A percentile compares a stretch with the other conserved stretches of the same genome.
These are phyloP conservation scores for Hypoxylon lienhwacheense DNA, from an alignment of 495 filamentous ascomycete species.

Conservation along the genomic window DNA sequence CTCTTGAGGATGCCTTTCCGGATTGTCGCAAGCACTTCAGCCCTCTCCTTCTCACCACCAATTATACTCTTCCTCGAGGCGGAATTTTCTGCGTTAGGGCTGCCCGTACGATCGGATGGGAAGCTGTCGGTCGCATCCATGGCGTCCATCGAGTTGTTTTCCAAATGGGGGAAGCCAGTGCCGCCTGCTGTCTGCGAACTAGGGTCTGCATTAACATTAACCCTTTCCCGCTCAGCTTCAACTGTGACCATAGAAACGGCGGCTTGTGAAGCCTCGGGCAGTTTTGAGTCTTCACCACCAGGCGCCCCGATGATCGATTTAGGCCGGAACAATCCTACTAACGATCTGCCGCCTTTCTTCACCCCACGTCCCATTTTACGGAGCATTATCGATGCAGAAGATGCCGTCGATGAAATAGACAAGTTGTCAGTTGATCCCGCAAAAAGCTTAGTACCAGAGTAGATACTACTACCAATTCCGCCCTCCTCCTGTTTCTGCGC, in stretches of 20 bases:
- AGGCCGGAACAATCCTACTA: conserved; percentile 93
- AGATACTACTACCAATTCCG: conserved; percentile 91
- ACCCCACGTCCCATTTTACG: conserved; percentile 98
- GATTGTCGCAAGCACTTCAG: conserved; percentile 85
- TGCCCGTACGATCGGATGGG: conserved; percentile 54
- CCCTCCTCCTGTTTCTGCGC: conserved; percentile 86
- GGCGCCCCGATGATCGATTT: conserved; percentile 85
- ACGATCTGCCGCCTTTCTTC: conserved; percentile 86
- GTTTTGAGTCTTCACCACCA: conserved; percentile 64
- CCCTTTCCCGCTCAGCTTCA: conserved; percentile 85
- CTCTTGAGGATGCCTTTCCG: conserved; percentile 95
- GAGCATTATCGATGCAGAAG: conserved; percentile 98
- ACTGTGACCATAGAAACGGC: conserved; percentile 93
- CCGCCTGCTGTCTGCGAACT: conserved; percentile 69
- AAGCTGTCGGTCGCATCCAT: conserved; percentile 44
- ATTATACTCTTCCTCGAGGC: conserved; percentile 79
- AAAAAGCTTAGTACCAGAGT: conserved; percentile 85
- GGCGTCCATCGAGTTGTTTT: conserved; percentile 74
- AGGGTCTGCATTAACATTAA: conserved; percentile 74
- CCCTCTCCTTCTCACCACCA: conserved; percentile 86
- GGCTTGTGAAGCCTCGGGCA: conserved; percentile 69
- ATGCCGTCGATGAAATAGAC: conserved; percentile 95
- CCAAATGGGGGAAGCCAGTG: conserved; percentile 87
- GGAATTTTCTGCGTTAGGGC: conserved; percentile 60
- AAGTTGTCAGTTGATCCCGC: conserved; percentile 93